Evolutionary conservation across 179 eudicot species (phyloP).

Genomic region (Vitellaria paradoxa): DNA sequence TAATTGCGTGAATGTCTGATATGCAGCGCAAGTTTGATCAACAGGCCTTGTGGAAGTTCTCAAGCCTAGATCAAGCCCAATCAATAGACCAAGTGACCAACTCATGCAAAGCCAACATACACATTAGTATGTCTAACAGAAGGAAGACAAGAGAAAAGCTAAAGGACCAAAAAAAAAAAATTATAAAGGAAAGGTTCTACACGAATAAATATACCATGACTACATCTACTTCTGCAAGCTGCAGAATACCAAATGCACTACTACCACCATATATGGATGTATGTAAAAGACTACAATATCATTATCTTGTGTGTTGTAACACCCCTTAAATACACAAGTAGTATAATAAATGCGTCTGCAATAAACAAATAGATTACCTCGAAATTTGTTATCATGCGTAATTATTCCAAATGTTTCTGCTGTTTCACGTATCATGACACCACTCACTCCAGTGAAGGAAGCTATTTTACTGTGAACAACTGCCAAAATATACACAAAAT

Average conservation of each 20-base stretch:
- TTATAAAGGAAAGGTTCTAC: neutral
- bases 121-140: neutral
- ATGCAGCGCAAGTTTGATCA: neutral
- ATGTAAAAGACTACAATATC: neutral
- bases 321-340: neutral
- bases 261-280: no score
- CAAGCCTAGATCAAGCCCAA: neutral
- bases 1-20: neutral
- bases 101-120: neutral
- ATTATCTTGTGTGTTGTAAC: neutral
- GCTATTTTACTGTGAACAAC: slow-evolving; percentile 63
- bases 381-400: slow-evolving; percentile 61
- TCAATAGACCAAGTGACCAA: neutral
- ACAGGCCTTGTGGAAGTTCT: neutral
- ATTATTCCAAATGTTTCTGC: slow-evolving; percentile 80
- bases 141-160: neutral
- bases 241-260: neutral
- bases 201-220: neutral
- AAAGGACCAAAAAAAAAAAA: neutral
- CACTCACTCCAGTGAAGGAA: slow-evolving; percentile 52
- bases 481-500: slow-evolving; percentile 28
- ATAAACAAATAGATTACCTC: slow-evolving; percentile 35
- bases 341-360: neutral
- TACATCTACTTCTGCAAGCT: neutral
- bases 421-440: slow-evolving; percentile 91